Base-by-base conservation (phyloP, 2,329 filamentous ascomycete genomes). In the Hymenoscyphus linearis region DNA sequence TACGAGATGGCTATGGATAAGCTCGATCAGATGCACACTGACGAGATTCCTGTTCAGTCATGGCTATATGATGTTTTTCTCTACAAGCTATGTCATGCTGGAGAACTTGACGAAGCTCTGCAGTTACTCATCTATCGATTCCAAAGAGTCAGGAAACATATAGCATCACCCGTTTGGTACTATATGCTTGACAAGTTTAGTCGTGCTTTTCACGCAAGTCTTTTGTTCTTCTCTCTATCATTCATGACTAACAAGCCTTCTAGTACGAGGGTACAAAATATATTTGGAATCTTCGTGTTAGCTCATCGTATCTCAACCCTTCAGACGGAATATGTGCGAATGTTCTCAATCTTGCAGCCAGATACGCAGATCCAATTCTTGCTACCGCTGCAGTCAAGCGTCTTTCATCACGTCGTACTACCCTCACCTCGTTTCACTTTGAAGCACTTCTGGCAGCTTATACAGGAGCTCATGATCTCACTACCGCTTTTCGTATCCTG, bases 11-110 rank as follows among this genome's bases (percentile, higher is more conserved):
- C 91, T 1, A 77, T 96, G 61, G 80, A 83, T 57, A 84, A 84
- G 66, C 74, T 96, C 50, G 86, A 90, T 40, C 76, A 82, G 25
- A 84, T 96, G 81, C 77, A 84, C 50, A 76, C 79, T 57, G 79
- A 83, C 55, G 77, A 79, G 2, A 77, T 83, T 0, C 69, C 68
- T 2, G 76, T 93, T 3, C 81, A 88, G 34, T 71, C 78, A 0
- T 97, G 92, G 92, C 79, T 96, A 7, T 87, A 88, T 69, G 89
- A 93, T 68, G 82, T 93, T 62, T 86, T 93, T 58, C 81, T 92
- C 60, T 89, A 90, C 71, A 83, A 84, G 22, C 82, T 97, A 50
- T 85, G 85, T 52, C 86, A 89, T 62, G 79, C 83, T 50, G 84
- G 85, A 6, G 92, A 95, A 72, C 78, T 92, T 36, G 89, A 95